Base-by-base conservation (phyloP, 2,329 filamentous ascomycete species). In the Chaetomium sp. region DNA sequence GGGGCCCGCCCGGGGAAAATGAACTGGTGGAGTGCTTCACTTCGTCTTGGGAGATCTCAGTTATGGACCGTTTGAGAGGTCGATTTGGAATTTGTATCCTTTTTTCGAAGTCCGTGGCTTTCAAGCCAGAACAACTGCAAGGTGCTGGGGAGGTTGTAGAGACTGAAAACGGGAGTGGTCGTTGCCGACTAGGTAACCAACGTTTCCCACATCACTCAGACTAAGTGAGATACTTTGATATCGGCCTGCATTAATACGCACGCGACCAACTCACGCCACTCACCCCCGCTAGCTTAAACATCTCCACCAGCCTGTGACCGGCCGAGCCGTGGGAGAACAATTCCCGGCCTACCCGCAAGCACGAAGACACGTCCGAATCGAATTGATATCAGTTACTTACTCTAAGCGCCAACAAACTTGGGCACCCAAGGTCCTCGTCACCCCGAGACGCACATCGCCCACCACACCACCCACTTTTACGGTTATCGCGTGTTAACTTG, bases 1-100 rank as follows among this genome's bases (percentile, higher is more conserved):
- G 33, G 59, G 53, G 38, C 27, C 56, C 53, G 38, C 53, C n/a
- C 25, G 13, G 19, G 29, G 29, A 50, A 62, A 62, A 62, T 62
- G 53, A 62, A 21, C n/a, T 8, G 38, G 60, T 57, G 53, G 60
- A 21, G 59, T 31, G 31, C 25, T 54, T 23, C 12, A n/a, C 23
- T 16, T 54, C 9, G 9, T 33, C 21, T 42, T 27, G 38, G 35
- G 58, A 27, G 58, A 29, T 29, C 25, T 31, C 25, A n/a, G 25
- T 25, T 27, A 16, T 2, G 25, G 23, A 5, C 25, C 16, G 10
- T 4, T 29, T 19, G 23, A 27, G 13, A 8, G 19, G 27, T 8
- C 16, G 13, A 29, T n/a, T 16, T n/a, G 13, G 50, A 29, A 27
- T 2, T n/a, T 31, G 50, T 16, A 13, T 53, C 25, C 16, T 19